These are phyloP conservation scores for Penicillium samsonianum DNA, from an alignment of 495 filamentous ascomycete genomes.

Conservation along the genomic window DNA sequence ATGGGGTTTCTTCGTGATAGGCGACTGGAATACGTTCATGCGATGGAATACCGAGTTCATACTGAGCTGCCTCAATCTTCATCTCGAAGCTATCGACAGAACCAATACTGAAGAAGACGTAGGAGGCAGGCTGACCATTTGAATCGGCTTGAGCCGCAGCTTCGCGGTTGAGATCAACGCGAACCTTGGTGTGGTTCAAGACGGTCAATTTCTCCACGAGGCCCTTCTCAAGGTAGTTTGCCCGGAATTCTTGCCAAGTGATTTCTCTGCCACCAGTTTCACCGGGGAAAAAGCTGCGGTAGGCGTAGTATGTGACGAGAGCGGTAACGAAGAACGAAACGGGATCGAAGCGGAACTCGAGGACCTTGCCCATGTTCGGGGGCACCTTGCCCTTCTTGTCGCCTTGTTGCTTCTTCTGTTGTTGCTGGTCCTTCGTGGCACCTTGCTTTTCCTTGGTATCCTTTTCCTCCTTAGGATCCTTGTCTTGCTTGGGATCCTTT, in stretches of 20 bases:
- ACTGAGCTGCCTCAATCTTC: constrained; percentile 81
- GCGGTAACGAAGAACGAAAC: constrained; percentile 55
- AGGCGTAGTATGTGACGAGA: constrained; percentile 63
- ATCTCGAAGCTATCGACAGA: constrained; percentile 92
- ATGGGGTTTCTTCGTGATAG: constrained; percentile 75
- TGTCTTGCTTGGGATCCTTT: constrained; percentile 12
- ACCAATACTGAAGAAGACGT: constrained; percentile 94
- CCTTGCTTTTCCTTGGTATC: constrained; percentile 24
- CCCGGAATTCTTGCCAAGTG: constrained; percentile 94
- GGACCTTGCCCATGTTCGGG: constrained; percentile 30
- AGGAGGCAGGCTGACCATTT: constrained; percentile 66
- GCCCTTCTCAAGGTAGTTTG: constrained; percentile 91
- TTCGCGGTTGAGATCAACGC: constrained; percentile 82
- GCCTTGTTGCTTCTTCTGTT: constrained; percentile 38
- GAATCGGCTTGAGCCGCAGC: constrained; percentile 76
- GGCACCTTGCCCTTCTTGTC: constrained; percentile 27
- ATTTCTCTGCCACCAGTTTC: constrained; percentile 73
- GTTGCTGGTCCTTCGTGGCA: constrained; percentile 19
- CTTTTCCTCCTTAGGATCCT: constrained; percentile 34
- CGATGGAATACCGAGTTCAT: constrained; percentile 79
- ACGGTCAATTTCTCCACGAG: constrained; percentile 91
- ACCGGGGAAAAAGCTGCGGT: constrained; percentile 60
- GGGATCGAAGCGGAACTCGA: constrained; percentile 58
- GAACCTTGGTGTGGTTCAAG: constrained; percentile 69
- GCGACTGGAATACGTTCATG: constrained; percentile 86